A percentile compares a stretch with the other conserved stretches of the same genome.
Conservation (phyloP, 2,329 filamentous ascomycete genomes). For the Penicillium occitanis region DNA sequence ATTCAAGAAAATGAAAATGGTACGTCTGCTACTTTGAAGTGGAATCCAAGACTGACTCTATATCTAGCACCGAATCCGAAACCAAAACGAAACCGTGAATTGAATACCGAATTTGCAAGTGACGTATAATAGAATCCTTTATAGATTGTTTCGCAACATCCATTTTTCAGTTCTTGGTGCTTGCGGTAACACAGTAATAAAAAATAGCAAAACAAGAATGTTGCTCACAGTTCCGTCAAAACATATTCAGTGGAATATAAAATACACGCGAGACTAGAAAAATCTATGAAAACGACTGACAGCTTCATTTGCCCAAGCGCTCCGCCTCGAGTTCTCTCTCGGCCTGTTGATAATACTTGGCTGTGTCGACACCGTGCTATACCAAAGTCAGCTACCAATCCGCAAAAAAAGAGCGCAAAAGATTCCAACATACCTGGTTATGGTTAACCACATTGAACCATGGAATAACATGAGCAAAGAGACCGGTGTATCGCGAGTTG, state of each 20-base stretch:
- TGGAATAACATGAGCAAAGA: slow-evolving; percentile 80
- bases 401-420: too few species aligned
- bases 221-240: background rate
- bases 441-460: slow-evolving; percentile 99
- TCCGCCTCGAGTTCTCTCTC: slow-evolving; percentile 90
- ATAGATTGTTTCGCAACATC: background rate
- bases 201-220: background rate
- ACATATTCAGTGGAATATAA: slow-evolving; percentile 17
- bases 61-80: slow-evolving; percentile 62
- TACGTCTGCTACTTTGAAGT: slow-evolving; percentile 35
- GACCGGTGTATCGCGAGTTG: slow-evolving; percentile 86
- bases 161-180: background rate
- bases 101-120: slow-evolving; percentile 45
- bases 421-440: slow-evolving; percentile 53
- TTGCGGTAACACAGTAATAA: background rate
- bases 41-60: background rate
- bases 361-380: slow-evolving; percentile 92
- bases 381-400: slow-evolving; percentile 20
- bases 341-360: slow-evolving; percentile 96
- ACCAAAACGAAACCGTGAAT: slow-evolving; percentile 62
- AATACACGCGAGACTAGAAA: slow-evolving; percentile 21
- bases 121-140: background rate
- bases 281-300: slow-evolving; percentile 21
- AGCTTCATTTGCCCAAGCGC: slow-evolving; percentile 41
- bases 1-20: slow-evolving; percentile 96